Evolutionary conservation across 2,329 filamentous ascomycete genomes (phyloP).

Genomic region (Hymenotorrendiella dingleyae): DNA sequence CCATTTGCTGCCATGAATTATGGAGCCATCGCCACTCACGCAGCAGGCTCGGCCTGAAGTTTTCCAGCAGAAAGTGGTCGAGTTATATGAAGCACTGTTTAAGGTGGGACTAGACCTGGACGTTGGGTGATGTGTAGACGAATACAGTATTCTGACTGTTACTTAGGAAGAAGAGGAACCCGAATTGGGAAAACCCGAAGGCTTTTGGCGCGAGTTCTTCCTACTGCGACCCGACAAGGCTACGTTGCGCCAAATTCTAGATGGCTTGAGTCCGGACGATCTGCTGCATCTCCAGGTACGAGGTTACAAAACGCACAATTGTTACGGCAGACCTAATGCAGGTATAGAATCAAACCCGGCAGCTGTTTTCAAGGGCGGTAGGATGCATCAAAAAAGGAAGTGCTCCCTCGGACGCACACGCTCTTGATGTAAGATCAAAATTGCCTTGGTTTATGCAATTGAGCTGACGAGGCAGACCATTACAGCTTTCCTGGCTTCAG

Average conservation of each 20-base stretch:
- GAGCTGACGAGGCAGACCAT: constrained; percentile 64
- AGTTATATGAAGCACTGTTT: constrained; percentile 82
- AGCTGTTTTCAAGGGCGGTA: constrained; percentile 72
- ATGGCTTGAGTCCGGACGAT: constrained; percentile 65
- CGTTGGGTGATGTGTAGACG: constrained; percentile 1
- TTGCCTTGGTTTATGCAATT: constrained; percentile 8
- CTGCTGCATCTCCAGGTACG: constrained; percentile 71
- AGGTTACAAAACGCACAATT: constrained; percentile 31
- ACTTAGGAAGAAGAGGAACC: constrained; percentile 50
- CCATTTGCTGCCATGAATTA: constrained; percentile 35
- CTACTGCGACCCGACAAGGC: constrained; percentile 73
- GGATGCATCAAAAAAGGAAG: constrained; percentile 55
- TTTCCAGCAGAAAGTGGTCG: constrained; percentile 90
- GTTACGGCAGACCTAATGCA: constrained; percentile 8
- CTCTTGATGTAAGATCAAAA: constrained; percentile 66
- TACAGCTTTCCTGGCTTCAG: constrained; percentile 75
- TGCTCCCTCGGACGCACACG: constrained; percentile 64
- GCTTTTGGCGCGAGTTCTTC: constrained; percentile 97
- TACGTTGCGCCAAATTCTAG: constrained; percentile 62
- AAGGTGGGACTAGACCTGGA: constrained; percentile 44
- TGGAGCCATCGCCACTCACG: constrained; percentile 90
- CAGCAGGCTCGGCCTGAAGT: constrained; percentile 84
- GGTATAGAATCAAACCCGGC: constrained; percentile 33
- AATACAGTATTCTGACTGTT: too few species aligned
- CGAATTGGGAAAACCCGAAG: constrained; percentile 68